phyloP scores from a whole-genome alignment of 768 basidiomycete species.

The Clathrus columnatus region DNA sequence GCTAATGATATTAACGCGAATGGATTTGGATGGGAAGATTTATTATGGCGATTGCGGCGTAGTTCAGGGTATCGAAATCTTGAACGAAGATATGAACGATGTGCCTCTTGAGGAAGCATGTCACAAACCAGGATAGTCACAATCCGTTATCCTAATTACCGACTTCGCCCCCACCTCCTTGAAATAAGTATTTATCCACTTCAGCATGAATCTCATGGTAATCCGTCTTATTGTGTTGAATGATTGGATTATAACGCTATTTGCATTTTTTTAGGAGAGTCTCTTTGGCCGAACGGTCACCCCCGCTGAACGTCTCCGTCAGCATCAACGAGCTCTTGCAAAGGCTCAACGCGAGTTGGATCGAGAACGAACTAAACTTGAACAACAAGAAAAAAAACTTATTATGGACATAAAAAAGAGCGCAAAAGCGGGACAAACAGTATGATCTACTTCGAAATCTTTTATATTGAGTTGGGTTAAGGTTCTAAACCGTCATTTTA shows the following conservation, averaged over 20 bases:
- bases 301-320: slow-evolving; percentile 91
- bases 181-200: background rate
- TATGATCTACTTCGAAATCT: slow-evolving; percentile 24
- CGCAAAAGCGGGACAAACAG: slow-evolving; percentile 92
- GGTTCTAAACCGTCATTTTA: background rate
- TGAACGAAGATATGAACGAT: no score
- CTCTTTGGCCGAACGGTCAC: slow-evolving; percentile 92
- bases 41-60: background rate
- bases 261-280: slow-evolving; percentile 56
- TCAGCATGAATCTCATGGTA: slow-evolving; percentile 10
- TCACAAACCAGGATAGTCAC: no score
- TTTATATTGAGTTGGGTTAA: background rate
- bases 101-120: no score
- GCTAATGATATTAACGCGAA: slow-evolving; percentile 50
- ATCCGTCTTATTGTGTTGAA: background rate
- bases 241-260: background rate
- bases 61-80: background rate
- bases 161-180: background rate
- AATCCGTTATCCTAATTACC: background rate
- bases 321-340: slow-evolving; percentile 91
- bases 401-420: slow-evolving; percentile 93
- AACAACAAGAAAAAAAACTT: slow-evolving; percentile 95
- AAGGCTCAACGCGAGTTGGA: slow-evolving; percentile 98
- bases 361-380: slow-evolving; percentile 88
- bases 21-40: slow-evolving; percentile 44